Percentiles rank a stretch among this genome's conserved stretches.
Evolutionary conservation across 192 early-diverging fungal species (phyloP).

Genomic region (Mortierella claussenii): DNA sequence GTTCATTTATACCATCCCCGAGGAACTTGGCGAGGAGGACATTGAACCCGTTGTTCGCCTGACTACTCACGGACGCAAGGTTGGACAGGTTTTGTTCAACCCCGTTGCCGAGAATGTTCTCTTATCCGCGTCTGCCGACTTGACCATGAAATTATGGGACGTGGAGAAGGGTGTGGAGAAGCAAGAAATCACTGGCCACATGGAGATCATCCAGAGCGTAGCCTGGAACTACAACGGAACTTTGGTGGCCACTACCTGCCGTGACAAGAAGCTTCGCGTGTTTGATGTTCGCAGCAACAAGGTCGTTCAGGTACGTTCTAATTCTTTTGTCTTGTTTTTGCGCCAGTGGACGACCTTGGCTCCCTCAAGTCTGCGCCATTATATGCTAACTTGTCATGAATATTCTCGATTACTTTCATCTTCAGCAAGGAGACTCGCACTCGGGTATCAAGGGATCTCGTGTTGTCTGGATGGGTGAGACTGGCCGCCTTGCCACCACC

Average conservation of each 20-base stretch:
- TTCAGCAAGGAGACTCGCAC: slow-evolving; percentile 80
- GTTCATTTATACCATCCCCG: slow-evolving; percentile 96
- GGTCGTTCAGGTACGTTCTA: slow-evolving; percentile 65
- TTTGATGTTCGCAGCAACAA: slow-evolving; percentile 92
- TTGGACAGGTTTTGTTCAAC: slow-evolving; percentile 99
- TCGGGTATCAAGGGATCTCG: slow-evolving; percentile 97
- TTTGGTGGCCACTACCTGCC: slow-evolving; percentile 88
- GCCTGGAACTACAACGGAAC: slow-evolving; percentile 90
- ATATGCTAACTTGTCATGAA: neutral
- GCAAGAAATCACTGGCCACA: slow-evolving; percentile 84
- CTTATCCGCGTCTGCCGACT: slow-evolving; percentile 88
- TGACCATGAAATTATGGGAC: slow-evolving; percentile 95
- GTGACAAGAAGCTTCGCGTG: slow-evolving; percentile 95
- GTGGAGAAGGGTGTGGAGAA: slow-evolving; percentile 82
- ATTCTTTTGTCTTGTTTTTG: too few relatives aligned
- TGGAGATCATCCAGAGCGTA: slow-evolving; percentile 92
- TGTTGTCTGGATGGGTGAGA: slow-evolving; percentile 88
- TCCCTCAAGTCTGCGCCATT: too few relatives aligned
- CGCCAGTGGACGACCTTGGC: too few relatives aligned
- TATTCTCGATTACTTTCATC: slow-evolving; percentile 22
- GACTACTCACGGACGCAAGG: slow-evolving; percentile 88
- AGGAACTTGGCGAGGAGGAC: slow-evolving; percentile 73
- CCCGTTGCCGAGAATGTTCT: slow-evolving; percentile 95
- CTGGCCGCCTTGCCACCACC: slow-evolving; percentile 85
- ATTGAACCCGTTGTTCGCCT: slow-evolving; percentile 84